These are phyloP conservation scores for Pythium guiyangense DNA, from an alignment of 352 stramenopile genomes.

Conservation along the genomic window DNA sequence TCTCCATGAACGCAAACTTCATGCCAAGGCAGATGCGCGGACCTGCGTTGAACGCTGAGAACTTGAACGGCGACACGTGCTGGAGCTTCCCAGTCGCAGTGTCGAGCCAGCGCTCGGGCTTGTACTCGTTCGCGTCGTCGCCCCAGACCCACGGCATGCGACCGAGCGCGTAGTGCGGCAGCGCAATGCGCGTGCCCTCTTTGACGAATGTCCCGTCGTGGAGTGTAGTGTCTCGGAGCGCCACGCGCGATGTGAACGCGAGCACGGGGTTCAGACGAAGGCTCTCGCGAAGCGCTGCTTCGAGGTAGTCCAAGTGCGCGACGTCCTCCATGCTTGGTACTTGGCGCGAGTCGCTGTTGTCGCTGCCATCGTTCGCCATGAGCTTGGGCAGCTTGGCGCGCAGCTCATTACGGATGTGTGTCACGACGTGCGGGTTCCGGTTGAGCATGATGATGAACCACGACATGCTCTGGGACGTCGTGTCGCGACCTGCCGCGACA, in stretches of 20 bases:
- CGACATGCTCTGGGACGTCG: slow-evolving; percentile 61
- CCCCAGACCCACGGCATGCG: slow-evolving; percentile 35
- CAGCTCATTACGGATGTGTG: slow-evolving; percentile 27
- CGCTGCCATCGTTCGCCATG: not conserved
- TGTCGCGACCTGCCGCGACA: slow-evolving; percentile 68
- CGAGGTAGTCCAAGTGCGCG: slow-evolving; percentile 40
- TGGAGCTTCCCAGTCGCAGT: slow-evolving; percentile 18
- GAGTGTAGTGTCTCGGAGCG: slow-evolving; percentile 27
- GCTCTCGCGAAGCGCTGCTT: slow-evolving; percentile 39
- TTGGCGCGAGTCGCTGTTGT: no score
- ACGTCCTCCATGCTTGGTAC: slow-evolving; percentile 24
- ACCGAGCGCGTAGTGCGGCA: slow-evolving; percentile 35
- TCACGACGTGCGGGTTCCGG: slow-evolving; percentile 37
- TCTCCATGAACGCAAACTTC: slow-evolving; percentile 36
- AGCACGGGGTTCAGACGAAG: slow-evolving; percentile 47
- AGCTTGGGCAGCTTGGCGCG: slow-evolving; percentile 25
- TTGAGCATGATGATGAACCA: slow-evolving; percentile 82
- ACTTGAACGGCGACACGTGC: slow-evolving; percentile 33
- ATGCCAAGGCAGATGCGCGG: slow-evolving; percentile 40
- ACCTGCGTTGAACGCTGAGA: slow-evolving; percentile 37
- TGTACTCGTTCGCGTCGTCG: slow-evolving; percentile 34
- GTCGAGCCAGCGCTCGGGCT: slow-evolving; percentile 46
- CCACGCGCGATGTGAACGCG: slow-evolving; percentile 30
- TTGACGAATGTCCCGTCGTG: slow-evolving; percentile 46
- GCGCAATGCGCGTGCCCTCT: slow-evolving; percentile 25